Conservation (phyloP, 164 flowering plant genomes). For the Houttuynia cordata region DNA sequence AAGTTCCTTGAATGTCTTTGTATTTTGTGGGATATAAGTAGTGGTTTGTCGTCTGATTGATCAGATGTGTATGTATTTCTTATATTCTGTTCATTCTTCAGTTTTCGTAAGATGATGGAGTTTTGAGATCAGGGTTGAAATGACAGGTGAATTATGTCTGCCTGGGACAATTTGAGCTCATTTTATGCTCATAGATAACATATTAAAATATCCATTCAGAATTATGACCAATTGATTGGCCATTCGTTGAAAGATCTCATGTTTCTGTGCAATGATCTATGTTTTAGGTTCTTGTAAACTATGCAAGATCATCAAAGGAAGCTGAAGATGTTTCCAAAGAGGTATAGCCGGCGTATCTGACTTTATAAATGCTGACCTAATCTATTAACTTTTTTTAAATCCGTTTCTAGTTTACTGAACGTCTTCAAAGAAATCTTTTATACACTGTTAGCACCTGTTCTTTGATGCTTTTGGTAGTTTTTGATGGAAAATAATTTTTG, state of each 20-base stretch:
- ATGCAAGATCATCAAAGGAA: conserved; percentile 92
- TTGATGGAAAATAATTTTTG: too few relatives aligned
- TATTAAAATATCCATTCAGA: background rate
- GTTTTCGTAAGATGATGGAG: background rate
- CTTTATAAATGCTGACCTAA: background rate
- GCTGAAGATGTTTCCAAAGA: conserved; percentile 93
- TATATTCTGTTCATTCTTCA: background rate
- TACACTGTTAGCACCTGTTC: too few relatives aligned
- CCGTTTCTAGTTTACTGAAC: too few relatives aligned
- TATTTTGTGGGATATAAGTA: background rate
- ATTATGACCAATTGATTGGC: background rate
- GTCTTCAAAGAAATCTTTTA: background rate
- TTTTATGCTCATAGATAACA: too few relatives aligned
- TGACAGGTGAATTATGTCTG: background rate
- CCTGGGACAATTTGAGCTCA: background rate
- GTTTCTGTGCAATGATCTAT: background rate
- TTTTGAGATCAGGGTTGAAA: too few relatives aligned
- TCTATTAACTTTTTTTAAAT: background rate
- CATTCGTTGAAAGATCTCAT: background rate
- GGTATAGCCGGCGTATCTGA: conserved; percentile 31
- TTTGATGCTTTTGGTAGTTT: too few relatives aligned
- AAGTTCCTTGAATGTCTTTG: background rate
- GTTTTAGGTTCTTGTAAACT: conserved; percentile 83
- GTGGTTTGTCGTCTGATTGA: background rate
- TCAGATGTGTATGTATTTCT: background rate